Base-by-base conservation (phyloP, 139 green algal species). In the Picochlorum sp. region DNA sequence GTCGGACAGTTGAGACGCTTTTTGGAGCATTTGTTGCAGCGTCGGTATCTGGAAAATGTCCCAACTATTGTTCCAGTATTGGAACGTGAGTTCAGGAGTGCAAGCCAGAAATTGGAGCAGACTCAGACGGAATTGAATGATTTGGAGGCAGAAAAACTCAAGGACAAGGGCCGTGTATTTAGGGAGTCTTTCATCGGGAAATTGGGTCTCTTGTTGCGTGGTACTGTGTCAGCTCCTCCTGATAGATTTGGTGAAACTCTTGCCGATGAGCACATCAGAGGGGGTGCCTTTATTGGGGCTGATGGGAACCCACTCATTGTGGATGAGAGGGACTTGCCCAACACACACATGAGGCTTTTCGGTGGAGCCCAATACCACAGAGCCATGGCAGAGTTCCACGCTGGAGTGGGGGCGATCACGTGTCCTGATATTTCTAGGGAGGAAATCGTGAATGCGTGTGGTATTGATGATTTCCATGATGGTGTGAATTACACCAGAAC, bases 391-490 rank as follows among this genome's bases (percentile, higher is more conserved):
- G 90, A 96, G 81, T 95, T 95, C 75, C 74, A 83, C 9, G 41
- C 54, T 15, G 76, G 66, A 59, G 78, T 92, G 21, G 81, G 85
- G 30, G 31, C 51, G 41, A 76, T 93, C 61, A 74, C 66, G 20
- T 93, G 86, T 78, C 83, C 85, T n/a, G 69, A 80, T 58, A 83
- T 92, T 66, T 73, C 65, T 7, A 80, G 85, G 7, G 92, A 97
- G 63, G 91, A 97, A 78, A 91, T 97, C 45, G 84, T 95, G 37
- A 97, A 97, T 70, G 86, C 90, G 0, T 97, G 91, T 64, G 92
- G 92, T 55, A 80, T 97, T 31, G 91, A 97, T 67, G 92, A 96
- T 77, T 78, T 92, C 30, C 91, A 97, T 68, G 91, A 97, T 60
- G 92, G 92, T 6, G 86, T 90, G 50, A 97, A 97, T 79, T 95